A percentile compares a stretch with the other conserved stretches of the same genome.
These are phyloP conservation scores for Ampelocalamus luodianensis DNA, from an alignment of 176 grass and related monocot species.

Conservation along the genomic window DNA sequence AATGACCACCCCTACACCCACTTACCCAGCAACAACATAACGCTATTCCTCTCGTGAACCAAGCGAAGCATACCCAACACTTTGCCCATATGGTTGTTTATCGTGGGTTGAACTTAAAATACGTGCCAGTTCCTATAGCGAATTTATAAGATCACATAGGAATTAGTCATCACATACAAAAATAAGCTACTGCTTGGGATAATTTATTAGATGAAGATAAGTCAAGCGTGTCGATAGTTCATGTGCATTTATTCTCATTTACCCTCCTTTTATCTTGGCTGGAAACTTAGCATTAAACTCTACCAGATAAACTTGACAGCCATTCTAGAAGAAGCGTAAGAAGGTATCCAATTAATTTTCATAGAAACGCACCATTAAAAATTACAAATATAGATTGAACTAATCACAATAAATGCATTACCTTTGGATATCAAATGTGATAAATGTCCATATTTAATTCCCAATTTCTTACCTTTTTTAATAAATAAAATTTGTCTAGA, in stretches of 20 bases:
- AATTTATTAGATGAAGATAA: no score
- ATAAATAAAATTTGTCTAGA: background rate
- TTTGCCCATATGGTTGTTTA: no score
- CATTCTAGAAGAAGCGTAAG: background rate
- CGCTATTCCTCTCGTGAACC: no score
- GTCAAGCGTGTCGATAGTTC: background rate
- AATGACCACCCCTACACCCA: no score
- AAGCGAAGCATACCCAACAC: no score
- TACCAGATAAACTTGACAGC: background rate
- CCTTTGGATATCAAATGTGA: background rate
- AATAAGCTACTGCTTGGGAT: no score
- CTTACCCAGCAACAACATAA: no score
- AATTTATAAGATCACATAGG: no score
- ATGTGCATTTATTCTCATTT: background rate
- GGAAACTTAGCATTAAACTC: background rate
- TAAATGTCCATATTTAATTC: background rate
- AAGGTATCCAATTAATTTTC: background rate
- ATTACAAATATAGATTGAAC: background rate
- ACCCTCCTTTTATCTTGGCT: background rate
- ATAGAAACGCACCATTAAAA: background rate
- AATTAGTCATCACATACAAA: no score
- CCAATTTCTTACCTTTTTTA: background rate
- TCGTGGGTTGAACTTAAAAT: no score
- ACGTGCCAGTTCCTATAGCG: no score
- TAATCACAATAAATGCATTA: constrained; percentile 8